Evolutionary conservation across 78 protist species (phyloP).

Genomic region (Ministeria vibrans): DNA sequence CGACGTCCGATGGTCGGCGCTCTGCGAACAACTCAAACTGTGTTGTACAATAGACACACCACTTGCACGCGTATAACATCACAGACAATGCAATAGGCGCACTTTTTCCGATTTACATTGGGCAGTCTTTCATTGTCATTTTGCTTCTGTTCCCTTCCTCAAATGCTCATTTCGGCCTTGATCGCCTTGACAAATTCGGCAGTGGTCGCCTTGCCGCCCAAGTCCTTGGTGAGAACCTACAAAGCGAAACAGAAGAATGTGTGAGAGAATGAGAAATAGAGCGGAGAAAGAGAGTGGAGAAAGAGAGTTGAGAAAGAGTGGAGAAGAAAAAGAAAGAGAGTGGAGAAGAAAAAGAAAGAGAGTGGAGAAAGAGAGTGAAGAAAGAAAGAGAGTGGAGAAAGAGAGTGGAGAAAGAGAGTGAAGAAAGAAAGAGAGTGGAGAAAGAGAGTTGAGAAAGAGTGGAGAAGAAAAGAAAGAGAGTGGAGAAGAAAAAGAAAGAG

Average conservation of each 20-base stretch:
- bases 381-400: neutral
- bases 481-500: neutral
- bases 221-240: constrained; percentile 29
- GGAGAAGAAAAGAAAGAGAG: neutral
- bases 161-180: constrained; percentile 8
- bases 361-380: neutral
- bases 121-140: too few species aligned
- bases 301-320: neutral
- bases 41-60: too few species aligned
- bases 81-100: too few species aligned
- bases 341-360: too few species aligned
- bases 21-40: too few species aligned
- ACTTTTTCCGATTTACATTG: too few species aligned
- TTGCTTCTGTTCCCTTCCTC: too few species aligned
- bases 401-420: neutral
- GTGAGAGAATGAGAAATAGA: neutral
- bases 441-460: too few species aligned
- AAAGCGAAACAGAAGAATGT: neutral
- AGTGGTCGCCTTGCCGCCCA: constrained; percentile 53
- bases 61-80: too few species aligned
- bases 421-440: neutral
- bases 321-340: neutral
- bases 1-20: too few species aligned
- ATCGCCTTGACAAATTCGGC: constrained; percentile 46
- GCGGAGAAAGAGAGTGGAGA: neutral